Evolutionary conservation across 495 filamentous ascomycete species (phyloP), one percentile per base, ranked within the genome.

Genomic region (Neurospora sp.): DNA sequence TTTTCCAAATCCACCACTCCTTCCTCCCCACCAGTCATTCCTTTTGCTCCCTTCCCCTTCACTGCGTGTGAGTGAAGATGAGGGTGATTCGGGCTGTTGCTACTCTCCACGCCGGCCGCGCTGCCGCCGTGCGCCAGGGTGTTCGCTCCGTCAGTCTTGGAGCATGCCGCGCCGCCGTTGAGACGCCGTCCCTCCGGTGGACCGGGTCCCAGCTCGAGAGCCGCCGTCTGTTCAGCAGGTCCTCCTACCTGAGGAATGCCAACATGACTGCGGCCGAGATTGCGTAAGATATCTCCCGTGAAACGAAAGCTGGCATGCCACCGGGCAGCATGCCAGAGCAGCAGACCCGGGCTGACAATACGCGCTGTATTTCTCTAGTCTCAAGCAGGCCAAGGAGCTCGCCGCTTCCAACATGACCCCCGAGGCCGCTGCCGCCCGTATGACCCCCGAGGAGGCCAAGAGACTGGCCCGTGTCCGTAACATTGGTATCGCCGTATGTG

Each of bases 401-500:
- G 83, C 83, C 69, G 80, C 81, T 8, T 75, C 81, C 3, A 81
- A 81, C 42, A 82, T 86, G 73, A 83, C 83, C 0, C 78, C 82
- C 74, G 85, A 86, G 71, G 81, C 79, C 8, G 83, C 82, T 20
- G 78, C 81, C 18, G 81, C 79, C 37, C 83, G 96, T 89, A 78
- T 91, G 94, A 78, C 85, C 87, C 90, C 93, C 14, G 83, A 88
- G 31, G 96, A 99, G 81, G 87, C 87, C 44, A 87, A 88, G 73
- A 88, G 96, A 73, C 78, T 99, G 71, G 86, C 89, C 59, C 89
- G 85, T 82, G 90, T 98, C 70, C 88, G 96, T 72, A 99, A 99
- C 80, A 98, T 99, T 82, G 96, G 96, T 81, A 99, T 99, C 85
- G 96, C 96, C 79, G 93, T 96, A 89, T 72, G 87, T 83, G 47